These are phyloP conservation scores for Botrytis galanthina DNA, from an alignment of 2,329 filamentous ascomycete species.

Conservation along the genomic window DNA sequence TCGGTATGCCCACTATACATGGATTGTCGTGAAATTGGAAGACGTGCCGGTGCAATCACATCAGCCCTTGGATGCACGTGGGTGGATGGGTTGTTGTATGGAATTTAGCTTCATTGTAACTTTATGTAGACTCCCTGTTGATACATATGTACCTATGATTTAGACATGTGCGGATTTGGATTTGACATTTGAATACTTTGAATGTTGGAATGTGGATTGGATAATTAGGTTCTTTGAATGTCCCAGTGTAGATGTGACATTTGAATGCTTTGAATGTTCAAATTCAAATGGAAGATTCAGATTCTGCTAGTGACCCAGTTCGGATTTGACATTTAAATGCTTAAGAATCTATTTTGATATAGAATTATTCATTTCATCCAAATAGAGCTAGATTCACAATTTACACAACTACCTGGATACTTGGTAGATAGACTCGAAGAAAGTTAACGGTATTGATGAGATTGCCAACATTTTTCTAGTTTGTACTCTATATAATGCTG, in stretches of 20 bases:
- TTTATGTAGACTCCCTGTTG: background rate
- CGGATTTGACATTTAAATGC: background rate
- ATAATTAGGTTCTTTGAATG: too few species aligned
- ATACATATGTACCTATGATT: background rate
- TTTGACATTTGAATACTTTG: too few species aligned
- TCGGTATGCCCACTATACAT: background rate
- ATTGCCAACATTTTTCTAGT: background rate
- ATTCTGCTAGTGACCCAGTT: too few species aligned
- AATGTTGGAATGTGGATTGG: too few species aligned
- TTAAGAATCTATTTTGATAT: too few species aligned
- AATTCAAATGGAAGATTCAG: background rate
- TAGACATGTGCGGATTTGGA: background rate
- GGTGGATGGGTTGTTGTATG: background rate
- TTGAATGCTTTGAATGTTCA: too few species aligned
- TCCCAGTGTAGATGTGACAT: too few species aligned
- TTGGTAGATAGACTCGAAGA: background rate
- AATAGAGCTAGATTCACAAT: conserved; percentile 2
- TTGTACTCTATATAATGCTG: background rate
- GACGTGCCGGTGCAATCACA: background rate
- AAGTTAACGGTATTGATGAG: background rate
- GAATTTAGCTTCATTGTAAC: background rate
- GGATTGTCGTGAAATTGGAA: background rate
- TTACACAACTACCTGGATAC: background rate
- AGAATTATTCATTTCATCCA: background rate
- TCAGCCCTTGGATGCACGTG: conserved; percentile 2